These are phyloP conservation scores for Pythium volutum DNA, from an alignment of 352 stramenopile species.

Conservation along the genomic window DNA sequence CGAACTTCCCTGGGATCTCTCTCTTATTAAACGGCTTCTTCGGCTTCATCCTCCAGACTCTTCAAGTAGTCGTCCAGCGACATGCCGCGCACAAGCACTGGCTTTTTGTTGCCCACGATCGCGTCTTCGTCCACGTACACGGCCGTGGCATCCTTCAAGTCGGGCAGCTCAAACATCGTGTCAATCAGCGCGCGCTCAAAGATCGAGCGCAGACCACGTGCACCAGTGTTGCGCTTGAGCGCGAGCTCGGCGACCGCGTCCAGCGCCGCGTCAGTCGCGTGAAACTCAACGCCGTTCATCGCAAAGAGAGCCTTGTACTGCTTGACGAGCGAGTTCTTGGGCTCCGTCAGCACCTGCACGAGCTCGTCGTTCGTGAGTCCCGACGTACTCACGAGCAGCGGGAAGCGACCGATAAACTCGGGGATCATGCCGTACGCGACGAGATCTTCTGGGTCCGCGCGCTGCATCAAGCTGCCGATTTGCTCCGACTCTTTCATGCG, in stretches of 20 bases:
- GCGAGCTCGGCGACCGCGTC: conserved; percentile 92
- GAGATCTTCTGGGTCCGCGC: conserved; percentile 95
- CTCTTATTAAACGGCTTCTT: conserved; percentile 38
- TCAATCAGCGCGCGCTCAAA: conserved; percentile 94
- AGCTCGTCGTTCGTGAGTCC: conserved; percentile 91
- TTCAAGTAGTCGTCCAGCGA: conserved; percentile 75
- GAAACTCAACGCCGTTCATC: conserved; percentile 95
- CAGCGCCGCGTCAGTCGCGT: conserved; percentile 94
- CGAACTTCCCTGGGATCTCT: no score
- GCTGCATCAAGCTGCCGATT: conserved; percentile 90
- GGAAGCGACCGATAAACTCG: conserved; percentile 98
- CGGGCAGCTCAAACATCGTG: conserved; percentile 96
- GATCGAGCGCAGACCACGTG: conserved; percentile 94
- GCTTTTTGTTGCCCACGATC: conserved; percentile 86
- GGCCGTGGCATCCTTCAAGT: conserved; percentile 87
- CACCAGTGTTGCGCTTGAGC: conserved; percentile 93
- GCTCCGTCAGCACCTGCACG: conserved; percentile 95
- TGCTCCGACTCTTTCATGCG: conserved; percentile 72
- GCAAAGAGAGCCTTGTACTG: conserved; percentile 97
- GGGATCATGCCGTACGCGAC: conserved; percentile 97
- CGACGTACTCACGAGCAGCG: conserved; percentile 94
- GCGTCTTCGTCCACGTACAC: conserved; percentile 94
- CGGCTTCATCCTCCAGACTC: conserved; percentile 57
- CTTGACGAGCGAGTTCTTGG: conserved; percentile 97
- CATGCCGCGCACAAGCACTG: conserved; percentile 86